These are phyloP conservation scores for Hordeum marinum DNA, from an alignment of 176 grass and related monocot species.

Conservation along the genomic window DNA sequence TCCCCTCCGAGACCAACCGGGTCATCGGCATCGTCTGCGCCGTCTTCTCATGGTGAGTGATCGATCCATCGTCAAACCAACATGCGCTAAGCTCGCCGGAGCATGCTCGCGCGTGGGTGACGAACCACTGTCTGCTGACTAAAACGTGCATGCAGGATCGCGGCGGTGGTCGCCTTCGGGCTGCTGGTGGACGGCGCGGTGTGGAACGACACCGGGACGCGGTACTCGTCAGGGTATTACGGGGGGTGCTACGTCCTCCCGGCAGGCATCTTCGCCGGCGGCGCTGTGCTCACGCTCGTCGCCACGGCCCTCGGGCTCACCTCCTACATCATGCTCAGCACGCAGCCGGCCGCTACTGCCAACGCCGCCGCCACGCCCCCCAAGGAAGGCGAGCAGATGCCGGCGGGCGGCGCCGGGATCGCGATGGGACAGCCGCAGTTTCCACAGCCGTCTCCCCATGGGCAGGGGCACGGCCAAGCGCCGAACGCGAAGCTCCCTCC, in stretches of 20 bases:
- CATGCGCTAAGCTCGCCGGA: neutral
- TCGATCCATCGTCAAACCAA: neutral
- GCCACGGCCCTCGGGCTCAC: conserved; percentile 20
- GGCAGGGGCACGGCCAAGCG: neutral
- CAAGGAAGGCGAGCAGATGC: neutral
- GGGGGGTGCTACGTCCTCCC: conserved; percentile 8
- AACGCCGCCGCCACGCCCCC: neutral
- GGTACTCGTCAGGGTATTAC: neutral
- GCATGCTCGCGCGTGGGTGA: neutral
- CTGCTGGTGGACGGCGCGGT: neutral
- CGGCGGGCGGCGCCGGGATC: neutral
- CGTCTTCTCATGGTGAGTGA: conserved; percentile 23
- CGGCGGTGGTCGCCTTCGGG: conserved; percentile 1
- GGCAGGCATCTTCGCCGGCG: conserved; percentile 24
- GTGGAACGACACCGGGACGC: neutral
- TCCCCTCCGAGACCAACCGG: conserved; percentile 16
- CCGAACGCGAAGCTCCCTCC: neutral
- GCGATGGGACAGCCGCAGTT: neutral
- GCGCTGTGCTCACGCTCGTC: conserved; percentile 21
- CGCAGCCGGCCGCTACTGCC: neutral
- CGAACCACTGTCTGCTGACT: neutral
- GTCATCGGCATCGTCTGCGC: conserved; percentile 1
- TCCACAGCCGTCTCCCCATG: neutral
- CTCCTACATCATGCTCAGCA: neutral
- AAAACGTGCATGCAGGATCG: conserved; percentile 9